A percentile compares a stretch with the other conserved stretches of the same genome.
Evolutionary conservation across 306 rosid species (phyloP).

Genomic region (Sphenostylis stenocarpa): DNA sequence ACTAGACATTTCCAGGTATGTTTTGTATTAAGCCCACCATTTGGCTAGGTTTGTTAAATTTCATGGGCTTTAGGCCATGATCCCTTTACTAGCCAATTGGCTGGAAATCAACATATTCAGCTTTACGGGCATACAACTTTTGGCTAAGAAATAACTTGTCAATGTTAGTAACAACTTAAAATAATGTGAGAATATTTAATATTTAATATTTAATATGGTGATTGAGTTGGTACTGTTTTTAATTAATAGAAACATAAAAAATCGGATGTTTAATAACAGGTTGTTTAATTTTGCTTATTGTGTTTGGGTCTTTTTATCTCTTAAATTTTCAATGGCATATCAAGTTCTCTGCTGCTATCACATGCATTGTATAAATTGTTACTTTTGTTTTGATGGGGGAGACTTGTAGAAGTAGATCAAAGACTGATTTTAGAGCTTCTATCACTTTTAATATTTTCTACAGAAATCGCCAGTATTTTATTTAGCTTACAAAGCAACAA

Average conservation of each 20-base stretch:
- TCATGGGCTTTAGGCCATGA: constrained; percentile 11
- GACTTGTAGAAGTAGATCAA: neutral
- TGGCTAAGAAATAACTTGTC: constrained; percentile 1
- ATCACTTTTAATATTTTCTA: neutral
- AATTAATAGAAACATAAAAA: neutral
- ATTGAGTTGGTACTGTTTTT: neutral
- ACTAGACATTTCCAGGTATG: constrained; percentile 98
- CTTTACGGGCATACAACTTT: neutral
- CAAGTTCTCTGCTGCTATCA: neutral
- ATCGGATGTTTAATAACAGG: neutral
- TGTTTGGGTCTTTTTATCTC: neutral
- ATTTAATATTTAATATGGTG: constrained; percentile 3
- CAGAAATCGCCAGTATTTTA: neutral
- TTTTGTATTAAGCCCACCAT: constrained; percentile 24
- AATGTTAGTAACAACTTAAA: neutral
- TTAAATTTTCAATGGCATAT: neutral
- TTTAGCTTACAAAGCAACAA: neutral
- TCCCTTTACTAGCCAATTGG: constrained; percentile 14
- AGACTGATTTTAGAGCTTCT: neutral
- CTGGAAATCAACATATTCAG: constrained; percentile 18
- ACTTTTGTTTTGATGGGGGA: constrained; percentile 8
- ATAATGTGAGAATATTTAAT: neutral
- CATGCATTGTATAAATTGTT: neutral
- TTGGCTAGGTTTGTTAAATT: constrained; percentile 16
- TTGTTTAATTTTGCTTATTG: neutral